These are phyloP conservation scores for Mesembryanthemum crystallinum DNA, from an alignment of 148 eudicot species.

Conservation along the genomic window DNA sequence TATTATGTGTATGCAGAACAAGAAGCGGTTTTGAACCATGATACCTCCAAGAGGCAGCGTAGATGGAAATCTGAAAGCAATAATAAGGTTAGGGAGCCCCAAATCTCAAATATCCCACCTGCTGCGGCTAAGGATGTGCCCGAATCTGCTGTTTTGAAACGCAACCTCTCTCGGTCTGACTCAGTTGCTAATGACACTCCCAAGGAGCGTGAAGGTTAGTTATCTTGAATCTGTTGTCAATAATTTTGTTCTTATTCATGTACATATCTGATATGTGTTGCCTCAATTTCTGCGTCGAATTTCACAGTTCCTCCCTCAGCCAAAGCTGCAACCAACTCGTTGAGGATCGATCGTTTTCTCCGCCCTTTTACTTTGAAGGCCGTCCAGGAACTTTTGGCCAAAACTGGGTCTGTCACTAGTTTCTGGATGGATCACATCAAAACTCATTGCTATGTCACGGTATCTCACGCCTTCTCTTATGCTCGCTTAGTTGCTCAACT, in stretches of 20 bases:
- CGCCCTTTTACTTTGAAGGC: conserved; percentile 96
- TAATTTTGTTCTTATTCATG: not conserved
- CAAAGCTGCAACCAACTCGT: conserved; percentile 68
- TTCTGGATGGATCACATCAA: conserved; percentile 99
- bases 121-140: conserved; percentile 37
- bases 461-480: conserved; percentile 21
- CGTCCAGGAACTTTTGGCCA: conserved; percentile 87
- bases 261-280: not conserved
- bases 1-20: conserved; percentile 39
- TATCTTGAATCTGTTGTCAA: not conserved
- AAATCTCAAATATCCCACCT: conserved; percentile 29
- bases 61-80: conserved; percentile 65
- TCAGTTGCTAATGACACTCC: conserved; percentile 48
- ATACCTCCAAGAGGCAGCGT: conserved; percentile 68
- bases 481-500: not conserved
- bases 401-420: conserved; percentile 65
- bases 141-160: conserved; percentile 34
- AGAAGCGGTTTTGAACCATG: conserved; percentile 47
- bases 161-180: conserved; percentile 47
- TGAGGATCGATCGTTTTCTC: conserved; percentile 78
- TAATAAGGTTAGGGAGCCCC: conserved; percentile 38
- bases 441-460: conserved; percentile 92
- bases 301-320: conserved; percentile 72
- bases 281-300: not conserved
- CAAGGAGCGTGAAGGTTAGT: conserved; percentile 82